These are phyloP conservation scores for Lecanicillium sp. DNA, from an alignment of 2,329 filamentous ascomycete genomes.

Conservation along the genomic window DNA sequence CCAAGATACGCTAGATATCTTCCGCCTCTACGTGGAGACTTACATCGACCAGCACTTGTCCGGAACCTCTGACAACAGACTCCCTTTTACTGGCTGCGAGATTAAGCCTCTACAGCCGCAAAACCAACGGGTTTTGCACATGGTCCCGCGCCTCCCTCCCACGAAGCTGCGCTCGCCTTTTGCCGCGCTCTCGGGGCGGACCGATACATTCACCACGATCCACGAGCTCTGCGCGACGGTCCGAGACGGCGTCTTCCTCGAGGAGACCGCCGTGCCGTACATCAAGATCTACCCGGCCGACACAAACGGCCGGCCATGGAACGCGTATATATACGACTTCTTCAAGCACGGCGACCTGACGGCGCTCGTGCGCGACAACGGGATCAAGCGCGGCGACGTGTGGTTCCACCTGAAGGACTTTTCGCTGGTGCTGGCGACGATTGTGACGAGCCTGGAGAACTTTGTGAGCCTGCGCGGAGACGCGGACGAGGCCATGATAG, in stretches of 20 bases:
- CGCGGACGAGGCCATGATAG: conserved; percentile 33
- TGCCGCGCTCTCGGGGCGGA: conserved; percentile 62
- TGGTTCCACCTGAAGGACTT: conserved; percentile 54
- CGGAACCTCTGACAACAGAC: conserved; percentile 40
- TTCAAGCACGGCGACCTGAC: conserved; percentile 63
- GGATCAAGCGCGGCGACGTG: conserved; percentile 58
- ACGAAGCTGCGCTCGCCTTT: conserved; percentile 59
- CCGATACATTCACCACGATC: conserved; percentile 58
- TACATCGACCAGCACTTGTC: conserved; percentile 60
- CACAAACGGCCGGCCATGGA: conserved; percentile 42
- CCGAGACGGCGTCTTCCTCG: conserved; percentile 65
- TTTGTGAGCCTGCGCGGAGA: conserved; percentile 41
- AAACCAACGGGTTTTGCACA: no score
- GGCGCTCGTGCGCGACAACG: conserved; percentile 46
- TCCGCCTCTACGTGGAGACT: conserved; percentile 61
- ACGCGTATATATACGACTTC: conserved; percentile 70
- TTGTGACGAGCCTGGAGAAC: conserved; percentile 57
- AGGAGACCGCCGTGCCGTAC: conserved; percentile 66
- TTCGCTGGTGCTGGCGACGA: conserved; percentile 57
- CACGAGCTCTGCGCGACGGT: conserved; percentile 61
- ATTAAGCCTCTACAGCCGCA: background rate
- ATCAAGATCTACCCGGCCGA: conserved; percentile 56
- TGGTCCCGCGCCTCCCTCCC: background rate
- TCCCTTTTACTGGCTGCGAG: conserved; percentile 48
- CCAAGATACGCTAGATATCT: conserved; percentile 57